These are phyloP conservation scores for Bipolaris gigantea DNA, from an alignment of 2,329 filamentous ascomycete genomes.

Conservation along the genomic window DNA sequence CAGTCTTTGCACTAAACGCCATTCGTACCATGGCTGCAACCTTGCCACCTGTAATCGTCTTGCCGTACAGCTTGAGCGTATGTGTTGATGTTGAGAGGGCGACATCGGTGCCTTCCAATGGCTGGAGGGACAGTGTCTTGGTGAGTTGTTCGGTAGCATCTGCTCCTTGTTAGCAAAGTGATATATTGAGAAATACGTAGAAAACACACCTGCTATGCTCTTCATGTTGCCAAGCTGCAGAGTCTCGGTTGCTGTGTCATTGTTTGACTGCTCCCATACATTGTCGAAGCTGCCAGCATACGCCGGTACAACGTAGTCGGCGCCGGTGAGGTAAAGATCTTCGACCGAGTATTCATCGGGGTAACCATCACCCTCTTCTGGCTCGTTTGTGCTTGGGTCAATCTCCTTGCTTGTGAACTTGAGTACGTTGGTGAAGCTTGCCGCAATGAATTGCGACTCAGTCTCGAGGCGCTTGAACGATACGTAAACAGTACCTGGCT, in stretches of 20 bases:
- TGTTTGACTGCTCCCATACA: conserved; percentile 91
- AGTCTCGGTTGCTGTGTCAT: conserved; percentile 89
- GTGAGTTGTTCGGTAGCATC: conserved; percentile 92
- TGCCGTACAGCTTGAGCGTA: conserved; percentile 92
- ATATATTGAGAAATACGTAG: background rate
- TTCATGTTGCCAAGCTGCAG: conserved; percentile 84
- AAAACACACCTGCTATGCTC: conserved; percentile 81
- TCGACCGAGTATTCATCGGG: conserved; percentile 98
- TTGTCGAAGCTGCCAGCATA: conserved; percentile 96
- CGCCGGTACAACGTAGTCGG: conserved; percentile 90
- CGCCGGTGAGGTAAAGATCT: conserved; percentile 85
- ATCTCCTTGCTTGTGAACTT: conserved; percentile 99
- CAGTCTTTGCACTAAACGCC: conserved; percentile 89
- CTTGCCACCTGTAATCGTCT: conserved; percentile 86
- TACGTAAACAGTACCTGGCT: conserved; percentile 92
- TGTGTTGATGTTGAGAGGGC: conserved; percentile 87
- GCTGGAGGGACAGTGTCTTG: conserved; percentile 84
- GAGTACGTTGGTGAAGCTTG: conserved; percentile 86
- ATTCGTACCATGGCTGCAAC: conserved; percentile 88
- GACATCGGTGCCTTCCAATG: conserved; percentile 91
- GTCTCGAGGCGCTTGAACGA: conserved; percentile 84
- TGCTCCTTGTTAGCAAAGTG: conserved; percentile 43
- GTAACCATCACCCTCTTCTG: conserved; percentile 82
- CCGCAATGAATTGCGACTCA: conserved; percentile 73
- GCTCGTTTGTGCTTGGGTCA: conserved; percentile 88